These are phyloP conservation scores for Penicillium tannophilum DNA, from an alignment of 495 filamentous ascomycete genomes.

Conservation along the genomic window DNA sequence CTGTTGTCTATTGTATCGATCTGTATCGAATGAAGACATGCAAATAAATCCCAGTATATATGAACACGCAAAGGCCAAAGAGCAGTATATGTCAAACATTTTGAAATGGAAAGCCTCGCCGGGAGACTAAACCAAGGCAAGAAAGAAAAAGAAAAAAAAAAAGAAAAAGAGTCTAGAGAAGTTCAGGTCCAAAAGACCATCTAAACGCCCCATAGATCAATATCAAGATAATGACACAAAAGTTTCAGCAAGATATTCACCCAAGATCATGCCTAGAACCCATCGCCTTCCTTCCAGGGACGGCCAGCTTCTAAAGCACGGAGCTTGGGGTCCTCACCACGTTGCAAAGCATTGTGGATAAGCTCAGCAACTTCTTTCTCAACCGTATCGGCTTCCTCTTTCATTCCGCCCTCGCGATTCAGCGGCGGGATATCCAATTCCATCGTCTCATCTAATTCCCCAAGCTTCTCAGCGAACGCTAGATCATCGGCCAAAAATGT, in stretches of 20 bases:
- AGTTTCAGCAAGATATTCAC: not conserved
- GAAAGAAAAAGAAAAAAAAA: no score
- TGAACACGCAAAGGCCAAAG: not conserved
- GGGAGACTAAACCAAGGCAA: not conserved
- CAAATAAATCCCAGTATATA: not conserved
- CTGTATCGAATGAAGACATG: not conserved
- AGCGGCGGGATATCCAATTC: slow-evolving; percentile 40
- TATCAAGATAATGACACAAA: not conserved
- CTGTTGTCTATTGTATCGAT: not conserved
- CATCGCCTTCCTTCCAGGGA: slow-evolving; percentile 55
- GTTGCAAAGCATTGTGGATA: slow-evolving; percentile 45
- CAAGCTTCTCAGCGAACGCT: slow-evolving; percentile 35
- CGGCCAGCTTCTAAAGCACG: slow-evolving; percentile 57
- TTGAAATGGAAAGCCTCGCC: not conserved
- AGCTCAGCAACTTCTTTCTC: slow-evolving; percentile 39
- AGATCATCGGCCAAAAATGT: slow-evolving; percentile 37
- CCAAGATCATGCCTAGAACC: slow-evolving; percentile 32
- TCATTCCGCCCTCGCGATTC: slow-evolving; percentile 34
- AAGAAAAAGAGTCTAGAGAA: not conserved
- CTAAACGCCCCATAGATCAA: slow-evolving; percentile 2
- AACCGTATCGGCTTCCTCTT: slow-evolving; percentile 28
- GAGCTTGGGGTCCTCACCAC: slow-evolving; percentile 52
- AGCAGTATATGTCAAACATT: not conserved
- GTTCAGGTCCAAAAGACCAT: no score
- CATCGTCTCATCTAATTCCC: slow-evolving; percentile 31